Percentiles rank a stretch among this genome's conserved stretches.
These are phyloP conservation scores for Naganishia sp. DNA, from an alignment of 1,284 basidiomycete species.

Conservation along the genomic window DNA sequence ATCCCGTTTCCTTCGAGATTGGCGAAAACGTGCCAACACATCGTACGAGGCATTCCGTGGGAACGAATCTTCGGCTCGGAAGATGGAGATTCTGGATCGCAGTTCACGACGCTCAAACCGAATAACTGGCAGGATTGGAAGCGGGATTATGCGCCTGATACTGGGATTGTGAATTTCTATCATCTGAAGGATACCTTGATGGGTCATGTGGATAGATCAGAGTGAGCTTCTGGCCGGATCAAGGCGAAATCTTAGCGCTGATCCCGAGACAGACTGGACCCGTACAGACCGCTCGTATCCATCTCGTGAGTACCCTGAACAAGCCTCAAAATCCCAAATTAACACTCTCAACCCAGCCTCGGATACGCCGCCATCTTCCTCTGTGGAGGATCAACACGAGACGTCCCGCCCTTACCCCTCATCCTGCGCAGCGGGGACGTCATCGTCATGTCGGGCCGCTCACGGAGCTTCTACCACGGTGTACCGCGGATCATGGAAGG, in stretches of 20 bases:
- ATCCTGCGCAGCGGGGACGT: conserved; percentile 83
- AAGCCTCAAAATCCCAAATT: conserved; percentile 2
- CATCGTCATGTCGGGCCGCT: conserved; percentile 84
- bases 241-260: background rate
- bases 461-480: conserved; percentile 84
- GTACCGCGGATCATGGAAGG: conserved; percentile 80
- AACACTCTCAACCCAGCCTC: conserved; percentile 60
- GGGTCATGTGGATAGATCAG: conserved; percentile 89
- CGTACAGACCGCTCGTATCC: conserved; percentile 75
- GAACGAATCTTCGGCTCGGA: conserved; percentile 58
- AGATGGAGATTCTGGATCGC: background rate
- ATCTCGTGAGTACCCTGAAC: conserved; percentile 66
- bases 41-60: conserved; percentile 70
- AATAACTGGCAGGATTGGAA: conserved; percentile 69
- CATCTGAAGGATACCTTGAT: conserved; percentile 82
- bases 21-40: conserved; percentile 62
- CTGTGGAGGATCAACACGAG: conserved; percentile 76
- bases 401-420: conserved; percentile 72
- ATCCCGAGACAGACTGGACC: conserved; percentile 64
- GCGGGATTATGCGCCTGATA: conserved; percentile 79
- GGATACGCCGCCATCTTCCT: conserved; percentile 84
- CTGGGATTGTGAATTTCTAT: conserved; percentile 92
- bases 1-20: conserved; percentile 64
- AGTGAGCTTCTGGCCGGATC: conserved; percentile 50
- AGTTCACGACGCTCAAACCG: conserved; percentile 53